These are phyloP conservation scores for Cylindrodendrum hubeiense DNA, from an alignment of 2,329 filamentous ascomycete genomes.

Conservation along the genomic window DNA sequence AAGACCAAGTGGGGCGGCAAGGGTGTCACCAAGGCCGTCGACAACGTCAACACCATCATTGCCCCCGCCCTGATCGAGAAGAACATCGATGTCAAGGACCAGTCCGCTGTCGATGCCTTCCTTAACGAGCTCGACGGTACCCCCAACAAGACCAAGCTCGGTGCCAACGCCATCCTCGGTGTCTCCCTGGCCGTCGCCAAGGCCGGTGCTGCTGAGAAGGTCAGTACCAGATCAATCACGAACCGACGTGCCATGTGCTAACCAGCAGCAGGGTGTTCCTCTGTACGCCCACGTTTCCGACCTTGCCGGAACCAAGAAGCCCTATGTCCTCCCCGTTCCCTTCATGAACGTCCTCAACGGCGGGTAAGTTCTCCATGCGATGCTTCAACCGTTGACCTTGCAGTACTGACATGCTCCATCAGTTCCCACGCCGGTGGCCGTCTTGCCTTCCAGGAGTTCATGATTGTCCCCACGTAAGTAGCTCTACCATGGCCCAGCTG, in stretches of 20 bases:
- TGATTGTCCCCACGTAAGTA: slow-evolving; percentile 86
- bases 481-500: not conserved
- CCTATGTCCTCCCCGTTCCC: slow-evolving; percentile 88
- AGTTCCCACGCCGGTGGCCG: slow-evolving; percentile 97
- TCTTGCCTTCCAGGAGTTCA: slow-evolving; percentile 95
- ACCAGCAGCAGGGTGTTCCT: slow-evolving; percentile 72
- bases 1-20: slow-evolving; percentile 89
- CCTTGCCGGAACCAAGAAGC: slow-evolving; percentile 90
- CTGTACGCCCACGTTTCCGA: slow-evolving; percentile 91
- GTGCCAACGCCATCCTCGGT: slow-evolving; percentile 90
- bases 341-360: slow-evolving; percentile 97
- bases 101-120: slow-evolving; percentile 86
- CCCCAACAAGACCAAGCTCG: slow-evolving; percentile 87
- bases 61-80: slow-evolving; percentile 86
- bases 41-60: slow-evolving; percentile 87
- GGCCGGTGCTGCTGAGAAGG: slow-evolving; percentile 90
- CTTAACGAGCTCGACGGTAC: slow-evolving; percentile 88
- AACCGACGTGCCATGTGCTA: slow-evolving; percentile 22
- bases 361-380: slow-evolving; percentile 54
- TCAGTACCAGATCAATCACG: slow-evolving; percentile 44
- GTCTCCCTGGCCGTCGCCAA: slow-evolving; percentile 88
- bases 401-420: slow-evolving; percentile 32
- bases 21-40: slow-evolving; percentile 87
- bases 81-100: slow-evolving; percentile 87
- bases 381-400: not conserved